These are phyloP conservation scores for sunflower (Helianthus annuus) DNA, from an alignment of 129 eudicot genomes.

Conservation along the genomic window DNA sequence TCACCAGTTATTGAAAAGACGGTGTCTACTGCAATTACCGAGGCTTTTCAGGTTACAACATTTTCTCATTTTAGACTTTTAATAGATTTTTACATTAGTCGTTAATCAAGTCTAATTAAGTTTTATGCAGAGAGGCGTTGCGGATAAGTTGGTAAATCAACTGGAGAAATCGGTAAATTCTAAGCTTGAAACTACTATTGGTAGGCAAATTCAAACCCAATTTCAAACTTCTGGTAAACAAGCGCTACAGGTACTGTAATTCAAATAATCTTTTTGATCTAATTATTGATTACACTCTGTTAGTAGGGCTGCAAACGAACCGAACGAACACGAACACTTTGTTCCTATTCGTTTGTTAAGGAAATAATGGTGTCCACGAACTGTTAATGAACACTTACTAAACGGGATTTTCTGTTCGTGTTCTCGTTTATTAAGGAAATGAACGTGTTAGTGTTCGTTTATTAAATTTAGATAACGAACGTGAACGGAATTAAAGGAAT, in stretches of 20 bases:
- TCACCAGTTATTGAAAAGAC: slow-evolving; percentile 75
- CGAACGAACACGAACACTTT: no score
- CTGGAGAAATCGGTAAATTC: slow-evolving; percentile 84
- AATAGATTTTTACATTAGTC: background rate
- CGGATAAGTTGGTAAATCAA: slow-evolving; percentile 88
- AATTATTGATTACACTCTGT: background rate
- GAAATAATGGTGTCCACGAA: no score
- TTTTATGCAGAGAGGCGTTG: slow-evolving; percentile 77
- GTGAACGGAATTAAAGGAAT: no score
- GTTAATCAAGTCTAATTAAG: slow-evolving; percentile 20
- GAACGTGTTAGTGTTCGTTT: no score
- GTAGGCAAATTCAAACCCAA: slow-evolving; percentile 87
- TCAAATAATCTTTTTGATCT: background rate
- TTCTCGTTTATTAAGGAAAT: no score
- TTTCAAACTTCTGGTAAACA: slow-evolving; percentile 98
- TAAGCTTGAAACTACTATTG: slow-evolving; percentile 82
- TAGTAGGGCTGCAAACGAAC: no score
- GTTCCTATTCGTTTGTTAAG: no score
- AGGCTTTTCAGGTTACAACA: slow-evolving; percentile 77
- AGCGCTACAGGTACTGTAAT: slow-evolving; percentile 75
- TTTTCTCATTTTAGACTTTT: slow-evolving; percentile 5
- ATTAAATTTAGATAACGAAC: no score
- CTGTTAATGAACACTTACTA: no score
- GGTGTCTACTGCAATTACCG: slow-evolving; percentile 60
- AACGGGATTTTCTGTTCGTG: no score